Conservation (phyloP, 371 early-diverging fungal genomes). For the Mucor velutinosus region DNA sequence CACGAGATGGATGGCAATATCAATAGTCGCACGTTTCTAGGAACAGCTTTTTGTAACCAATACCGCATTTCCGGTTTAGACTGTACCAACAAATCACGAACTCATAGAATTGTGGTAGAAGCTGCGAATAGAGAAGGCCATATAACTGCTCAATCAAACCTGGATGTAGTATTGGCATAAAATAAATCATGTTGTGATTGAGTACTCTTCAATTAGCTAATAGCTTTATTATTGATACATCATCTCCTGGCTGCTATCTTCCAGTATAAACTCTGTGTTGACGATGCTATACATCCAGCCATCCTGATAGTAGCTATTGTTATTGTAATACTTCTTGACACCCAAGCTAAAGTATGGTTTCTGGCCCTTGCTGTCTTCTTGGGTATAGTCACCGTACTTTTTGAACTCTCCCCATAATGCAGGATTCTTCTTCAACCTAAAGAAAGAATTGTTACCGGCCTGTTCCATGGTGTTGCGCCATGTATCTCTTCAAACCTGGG, state of each 20-base stretch:
- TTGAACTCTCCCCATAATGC: neutral
- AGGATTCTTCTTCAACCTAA: neutral
- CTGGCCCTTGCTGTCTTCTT: neutral
- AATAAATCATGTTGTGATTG: too few species aligned
- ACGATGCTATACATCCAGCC: neutral
- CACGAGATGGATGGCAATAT: neutral
- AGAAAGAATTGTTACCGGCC: neutral
- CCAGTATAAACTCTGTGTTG: neutral
- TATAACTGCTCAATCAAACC: slow-evolving; percentile 2
- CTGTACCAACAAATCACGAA: neutral
- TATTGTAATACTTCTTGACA: neutral
- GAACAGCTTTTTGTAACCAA: slow-evolving; percentile 25
- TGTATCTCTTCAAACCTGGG: neutral
- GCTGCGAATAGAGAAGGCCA: slow-evolving; percentile 18
- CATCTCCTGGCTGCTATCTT: neutral
- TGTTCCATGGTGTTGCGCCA: too few species aligned
- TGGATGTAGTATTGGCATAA: neutral
- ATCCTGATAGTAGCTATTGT: neutral
- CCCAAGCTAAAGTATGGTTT: neutral
- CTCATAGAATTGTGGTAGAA: slow-evolving; percentile 13
- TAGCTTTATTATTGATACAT: too few species aligned
- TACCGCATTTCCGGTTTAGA: slow-evolving; percentile 28
- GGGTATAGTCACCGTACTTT: neutral
- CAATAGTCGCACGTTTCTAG: slow-evolving; percentile 14
- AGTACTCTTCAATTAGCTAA: too few species aligned